phyloP scores from a whole-genome alignment of 179 eudicot genomes.

The Carnegiea gigantea region DNA sequence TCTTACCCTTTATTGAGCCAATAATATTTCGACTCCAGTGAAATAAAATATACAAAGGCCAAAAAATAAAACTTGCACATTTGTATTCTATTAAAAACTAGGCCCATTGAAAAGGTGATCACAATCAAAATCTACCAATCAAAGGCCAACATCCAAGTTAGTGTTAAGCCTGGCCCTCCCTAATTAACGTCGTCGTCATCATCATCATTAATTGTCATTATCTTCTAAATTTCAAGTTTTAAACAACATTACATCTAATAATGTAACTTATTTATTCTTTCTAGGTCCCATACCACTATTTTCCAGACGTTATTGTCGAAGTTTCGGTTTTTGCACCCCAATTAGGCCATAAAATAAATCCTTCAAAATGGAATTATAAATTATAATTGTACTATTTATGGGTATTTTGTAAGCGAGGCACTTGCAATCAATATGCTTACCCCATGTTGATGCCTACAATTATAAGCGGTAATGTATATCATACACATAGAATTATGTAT shows the following conservation, averaged over 20 bases:
- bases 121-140: constrained; percentile 6
- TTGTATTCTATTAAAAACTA: no score
- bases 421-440: neutral
- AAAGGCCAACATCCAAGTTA: neutral
- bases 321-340: neutral
- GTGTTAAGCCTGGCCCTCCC: constrained; percentile 1
- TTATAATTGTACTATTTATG: neutral
- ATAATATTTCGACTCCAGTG: no score
- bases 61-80: no score
- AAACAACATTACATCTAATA: neutral
- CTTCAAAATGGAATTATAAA: neutral
- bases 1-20: no score
- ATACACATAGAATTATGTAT: no score
- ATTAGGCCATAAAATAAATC: neutral
- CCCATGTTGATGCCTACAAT: neutral
- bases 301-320: neutral
- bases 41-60: no score
- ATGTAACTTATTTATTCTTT: constrained; percentile 5
- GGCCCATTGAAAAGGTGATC: neutral
- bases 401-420: constrained; percentile 4
- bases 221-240: constrained; percentile 4
- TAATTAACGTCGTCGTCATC: neutral
- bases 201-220: constrained; percentile 3
- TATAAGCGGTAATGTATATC: neutral
- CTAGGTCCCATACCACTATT: neutral